Evolutionary conservation across 257 asterid genomes (phyloP).

Genomic region (Coffea eugenioides): DNA sequence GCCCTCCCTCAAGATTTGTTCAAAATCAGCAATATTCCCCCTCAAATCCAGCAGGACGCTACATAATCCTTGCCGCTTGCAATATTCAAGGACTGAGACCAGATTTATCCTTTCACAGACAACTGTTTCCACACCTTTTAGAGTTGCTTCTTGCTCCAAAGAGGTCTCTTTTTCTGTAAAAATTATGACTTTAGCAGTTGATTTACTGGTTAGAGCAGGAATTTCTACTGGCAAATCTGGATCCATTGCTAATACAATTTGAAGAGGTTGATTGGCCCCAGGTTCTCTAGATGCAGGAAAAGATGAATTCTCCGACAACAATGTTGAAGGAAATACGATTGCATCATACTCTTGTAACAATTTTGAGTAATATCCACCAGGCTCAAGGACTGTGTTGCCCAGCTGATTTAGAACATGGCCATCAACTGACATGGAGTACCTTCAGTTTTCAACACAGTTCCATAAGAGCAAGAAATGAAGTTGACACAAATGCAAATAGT

Average conservation of each 20-base stretch:
- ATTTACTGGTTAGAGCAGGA: conserved; percentile 25
- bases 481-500: too few species aligned
- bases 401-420: conserved; percentile 56
- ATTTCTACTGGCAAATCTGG: conserved; percentile 28
- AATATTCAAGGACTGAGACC: conserved; percentile 59
- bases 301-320: conserved; percentile 27
- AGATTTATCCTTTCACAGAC: conserved; percentile 42
- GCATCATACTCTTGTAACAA: conserved; percentile 86
- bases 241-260: conserved; percentile 42
- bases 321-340: conserved; percentile 43
- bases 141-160: conserved; percentile 28
- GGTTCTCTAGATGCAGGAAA: conserved; percentile 61
- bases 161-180: conserved; percentile 36
- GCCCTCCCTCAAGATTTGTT: conserved; percentile 63
- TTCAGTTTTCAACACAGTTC: conserved; percentile 18
- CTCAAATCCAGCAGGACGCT: conserved; percentile 70
- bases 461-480: background rate
- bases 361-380: conserved; percentile 86
- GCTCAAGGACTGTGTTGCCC: conserved; percentile 50
- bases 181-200: conserved; percentile 39
- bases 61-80: conserved; percentile 65
- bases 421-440: conserved; percentile 77
- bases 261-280: conserved; percentile 82
- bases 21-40: conserved; percentile 43
- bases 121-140: conserved; percentile 44